Evolutionary conservation across 2,329 filamentous ascomycete genomes (phyloP).

Genomic region (Parastagonospora nodorum): DNA sequence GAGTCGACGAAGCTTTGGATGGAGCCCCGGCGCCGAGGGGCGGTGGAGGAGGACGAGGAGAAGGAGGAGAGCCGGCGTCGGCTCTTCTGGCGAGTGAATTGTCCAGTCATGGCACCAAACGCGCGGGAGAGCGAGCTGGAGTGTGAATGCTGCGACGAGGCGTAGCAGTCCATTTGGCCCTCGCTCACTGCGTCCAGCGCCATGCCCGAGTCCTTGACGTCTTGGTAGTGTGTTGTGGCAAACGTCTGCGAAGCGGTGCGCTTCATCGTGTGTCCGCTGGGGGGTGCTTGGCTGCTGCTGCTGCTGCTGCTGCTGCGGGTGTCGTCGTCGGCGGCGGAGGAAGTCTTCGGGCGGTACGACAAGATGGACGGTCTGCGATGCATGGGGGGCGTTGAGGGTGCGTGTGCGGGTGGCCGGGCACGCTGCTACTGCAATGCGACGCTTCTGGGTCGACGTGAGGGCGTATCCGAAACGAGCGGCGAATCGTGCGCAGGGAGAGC

Average conservation of each 20-base stretch:
- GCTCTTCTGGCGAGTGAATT: slow-evolving; percentile 40
- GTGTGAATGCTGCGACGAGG: slow-evolving; percentile 24
- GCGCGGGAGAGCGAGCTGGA: slow-evolving; percentile 37
- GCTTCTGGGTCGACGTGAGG: slow-evolving; percentile 9
- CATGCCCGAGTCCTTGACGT: slow-evolving; percentile 29
- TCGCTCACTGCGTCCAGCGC: slow-evolving; percentile 39
- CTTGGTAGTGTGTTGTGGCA: slow-evolving; percentile 28
- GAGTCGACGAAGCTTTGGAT: slow-evolving; percentile 34
- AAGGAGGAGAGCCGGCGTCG: slow-evolving; percentile 42
- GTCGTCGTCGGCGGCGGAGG: slow-evolving; percentile 51
- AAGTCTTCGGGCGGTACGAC: slow-evolving; percentile 46
- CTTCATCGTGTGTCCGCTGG: slow-evolving; percentile 35
- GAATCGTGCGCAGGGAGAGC: slow-evolving; percentile 5
- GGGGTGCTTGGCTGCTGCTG: slow-evolving; percentile 2
- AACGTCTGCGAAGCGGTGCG: slow-evolving; percentile 47
- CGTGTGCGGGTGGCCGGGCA: neutral
- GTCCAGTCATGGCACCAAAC: slow-evolving; percentile 31
- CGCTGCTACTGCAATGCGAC: slow-evolving; percentile 1
- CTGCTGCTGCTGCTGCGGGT: slow-evolving; percentile 18
- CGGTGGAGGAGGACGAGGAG: slow-evolving; percentile 27
- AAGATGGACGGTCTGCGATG: slow-evolving; percentile 44
- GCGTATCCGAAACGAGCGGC: slow-evolving; percentile 7
- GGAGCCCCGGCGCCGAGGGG: slow-evolving; percentile 34
- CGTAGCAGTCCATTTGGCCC: slow-evolving; percentile 19
- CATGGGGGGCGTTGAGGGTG: slow-evolving; percentile 33